Evolutionary conservation across 192 early-diverging fungal genomes (phyloP).

Genomic region (Oehlia diaphana): DNA sequence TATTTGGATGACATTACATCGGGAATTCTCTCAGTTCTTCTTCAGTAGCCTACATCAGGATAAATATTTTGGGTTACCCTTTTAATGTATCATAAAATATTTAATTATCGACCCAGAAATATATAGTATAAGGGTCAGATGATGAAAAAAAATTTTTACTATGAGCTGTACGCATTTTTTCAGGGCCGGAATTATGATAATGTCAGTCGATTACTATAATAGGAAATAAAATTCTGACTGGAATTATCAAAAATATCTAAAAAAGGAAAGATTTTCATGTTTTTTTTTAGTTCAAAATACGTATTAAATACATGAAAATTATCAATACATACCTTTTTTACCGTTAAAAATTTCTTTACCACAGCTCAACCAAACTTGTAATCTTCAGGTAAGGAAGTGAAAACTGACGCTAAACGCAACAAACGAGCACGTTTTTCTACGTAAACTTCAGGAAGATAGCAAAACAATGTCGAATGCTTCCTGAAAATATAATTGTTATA

Average conservation of each 20-base stretch:
- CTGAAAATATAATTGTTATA: too few species aligned
- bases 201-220: too few species aligned
- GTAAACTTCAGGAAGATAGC: constrained; percentile 51
- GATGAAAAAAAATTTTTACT: too few species aligned
- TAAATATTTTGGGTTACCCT: constrained; percentile 55
- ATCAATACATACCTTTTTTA: constrained; percentile 47
- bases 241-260: too few species aligned
- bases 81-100: constrained; percentile 38
- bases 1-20: constrained; percentile 54
- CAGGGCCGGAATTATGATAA: too few species aligned
- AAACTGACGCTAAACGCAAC: constrained; percentile 48
- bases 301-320: background rate
- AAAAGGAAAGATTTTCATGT: too few species aligned
- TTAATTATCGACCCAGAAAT: background rate
- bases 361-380: constrained; percentile 69
- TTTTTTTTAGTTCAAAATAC: too few species aligned
- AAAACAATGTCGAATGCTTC: too few species aligned
- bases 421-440: constrained; percentile 48
- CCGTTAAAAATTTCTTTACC: constrained; percentile 70
- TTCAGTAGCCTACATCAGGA: constrained; percentile 36
- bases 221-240: too few species aligned
- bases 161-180: too few species aligned
- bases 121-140: too few species aligned
- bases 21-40: constrained; percentile 43
- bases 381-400: constrained; percentile 57